Evolutionary conservation across 441 rosid genomes (phyloP).

Genomic region (Kokia cookei): DNA sequence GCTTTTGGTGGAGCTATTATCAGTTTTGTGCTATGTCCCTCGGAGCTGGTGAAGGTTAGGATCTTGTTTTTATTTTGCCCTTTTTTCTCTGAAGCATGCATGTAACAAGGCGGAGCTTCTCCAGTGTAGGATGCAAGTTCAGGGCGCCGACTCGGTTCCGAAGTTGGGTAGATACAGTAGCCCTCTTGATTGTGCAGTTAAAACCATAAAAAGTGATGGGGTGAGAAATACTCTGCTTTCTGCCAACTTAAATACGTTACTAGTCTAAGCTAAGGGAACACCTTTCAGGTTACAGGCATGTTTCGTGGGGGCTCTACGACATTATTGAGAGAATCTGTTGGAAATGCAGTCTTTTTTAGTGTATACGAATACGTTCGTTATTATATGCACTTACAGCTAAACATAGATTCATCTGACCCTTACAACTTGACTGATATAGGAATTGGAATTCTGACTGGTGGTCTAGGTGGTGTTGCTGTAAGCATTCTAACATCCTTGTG

Average conservation of each 20-base stretch:
- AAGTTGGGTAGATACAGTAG: constrained; percentile 50
- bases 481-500: constrained; percentile 21
- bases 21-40: constrained; percentile 81
- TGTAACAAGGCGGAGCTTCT: constrained; percentile 32
- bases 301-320: constrained; percentile 78
- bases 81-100: constrained; percentile 7
- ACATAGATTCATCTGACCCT: constrained; percentile 33
- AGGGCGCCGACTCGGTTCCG: constrained; percentile 76
- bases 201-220: constrained; percentile 73
- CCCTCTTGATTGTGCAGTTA: constrained; percentile 77
- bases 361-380: constrained; percentile 70
- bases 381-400: constrained; percentile 52
- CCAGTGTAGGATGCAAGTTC: constrained; percentile 98
- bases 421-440: constrained; percentile 68
- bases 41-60: constrained; percentile 79
- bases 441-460: constrained; percentile 68
- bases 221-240: constrained; percentile 43
- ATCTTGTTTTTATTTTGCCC: background rate
- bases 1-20: constrained; percentile 81
- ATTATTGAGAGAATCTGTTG: constrained; percentile 70
- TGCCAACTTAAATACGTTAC: background rate
- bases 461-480: constrained; percentile 89
- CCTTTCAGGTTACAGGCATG: constrained; percentile 73
- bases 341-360: constrained; percentile 75
- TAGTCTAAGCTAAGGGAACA: constrained; percentile 26